phyloP scores from a whole-genome alignment of 257 asterid species.

The Euphrasia confusa region DNA sequence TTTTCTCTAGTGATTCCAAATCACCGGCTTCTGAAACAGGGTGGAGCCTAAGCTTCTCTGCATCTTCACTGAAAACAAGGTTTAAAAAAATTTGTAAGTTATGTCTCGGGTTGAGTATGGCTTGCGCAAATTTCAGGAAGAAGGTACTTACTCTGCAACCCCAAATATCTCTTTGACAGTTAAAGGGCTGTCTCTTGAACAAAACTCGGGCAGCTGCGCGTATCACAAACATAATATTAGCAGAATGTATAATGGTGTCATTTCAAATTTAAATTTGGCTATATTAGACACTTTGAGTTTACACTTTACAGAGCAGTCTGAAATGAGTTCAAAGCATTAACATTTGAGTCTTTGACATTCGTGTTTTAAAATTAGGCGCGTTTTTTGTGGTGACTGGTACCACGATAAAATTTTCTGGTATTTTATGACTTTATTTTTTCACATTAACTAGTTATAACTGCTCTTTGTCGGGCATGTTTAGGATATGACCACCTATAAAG shows the following conservation, averaged over 20 bases:
- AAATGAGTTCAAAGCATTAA: no score
- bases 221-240: conserved; percentile 12
- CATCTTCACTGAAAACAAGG: conserved; percentile 68
- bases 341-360: no score
- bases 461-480: no score
- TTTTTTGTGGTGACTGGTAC: no score
- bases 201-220: conserved; percentile 79
- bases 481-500: no score
- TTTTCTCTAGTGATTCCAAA: conserved; percentile 71
- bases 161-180: conserved; percentile 86
- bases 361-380: no score
- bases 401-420: no score
- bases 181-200: conserved; percentile 72
- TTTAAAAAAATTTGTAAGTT: conserved; percentile 12
- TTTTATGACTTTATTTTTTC: no score
- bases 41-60: conserved; percentile 82
- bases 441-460: no score
- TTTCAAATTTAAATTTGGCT: background rate
- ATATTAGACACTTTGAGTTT: no score
- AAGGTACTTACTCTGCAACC: conserved; percentile 78
- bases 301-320: no score
- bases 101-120: background rate
- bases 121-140: conserved; percentile 14
- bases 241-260: background rate
- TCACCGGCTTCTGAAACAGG: conserved; percentile 73